Evolutionary conservation across 371 early-diverging fungal species (phyloP), one percentile per base, ranked within the genome.

Genomic region (Lichtheimia ornata): DNA sequence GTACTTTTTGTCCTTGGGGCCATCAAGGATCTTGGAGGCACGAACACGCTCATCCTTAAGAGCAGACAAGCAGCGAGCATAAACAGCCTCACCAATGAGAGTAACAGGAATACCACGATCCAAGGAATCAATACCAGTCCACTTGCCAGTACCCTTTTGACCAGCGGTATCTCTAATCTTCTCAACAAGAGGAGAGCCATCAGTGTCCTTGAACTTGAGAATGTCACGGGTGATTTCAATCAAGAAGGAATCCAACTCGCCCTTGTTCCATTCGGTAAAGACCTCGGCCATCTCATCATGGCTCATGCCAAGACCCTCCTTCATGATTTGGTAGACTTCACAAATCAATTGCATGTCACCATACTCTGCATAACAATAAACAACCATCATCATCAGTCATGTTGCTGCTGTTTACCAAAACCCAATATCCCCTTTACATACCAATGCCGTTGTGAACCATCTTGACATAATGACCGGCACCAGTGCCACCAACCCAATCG

Each of bases 381-480:
- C 6, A 40, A 28, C 0, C 13, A 50, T 17, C 22, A 35, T 51
- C 28, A 11, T 35, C 11, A 35, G 35, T 35, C 35, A 35, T 35
- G 35, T 9, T 9, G 2, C 9, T 1, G 35, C 9, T 9, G 2
- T 35, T 1, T 9, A 11, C 41, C 11, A 13, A 59, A 20, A 18
- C 22, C 58, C 17, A 25, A 24, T 13, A 28, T 28, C 28, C 28
- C 27, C 3, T 50, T 17, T 25, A 41, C 73, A 62, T 74, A 72
- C 72, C 79, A 70, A 99, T 99, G 73, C 99, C 99, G 84, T 99
- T 99, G 90, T 99, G 99, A 50, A 99, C 99, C 97, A 98, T 99
- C 89, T 99, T 99, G 73, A 99, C 99, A 79, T 97, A 98, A 87
- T 99, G 99, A 35, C 99, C 99, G 40, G 99, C 92, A 49, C 99